phyloP scores from a whole-genome alignment of 2,329 filamentous ascomycete species.

The Venturia oleaginea region DNA sequence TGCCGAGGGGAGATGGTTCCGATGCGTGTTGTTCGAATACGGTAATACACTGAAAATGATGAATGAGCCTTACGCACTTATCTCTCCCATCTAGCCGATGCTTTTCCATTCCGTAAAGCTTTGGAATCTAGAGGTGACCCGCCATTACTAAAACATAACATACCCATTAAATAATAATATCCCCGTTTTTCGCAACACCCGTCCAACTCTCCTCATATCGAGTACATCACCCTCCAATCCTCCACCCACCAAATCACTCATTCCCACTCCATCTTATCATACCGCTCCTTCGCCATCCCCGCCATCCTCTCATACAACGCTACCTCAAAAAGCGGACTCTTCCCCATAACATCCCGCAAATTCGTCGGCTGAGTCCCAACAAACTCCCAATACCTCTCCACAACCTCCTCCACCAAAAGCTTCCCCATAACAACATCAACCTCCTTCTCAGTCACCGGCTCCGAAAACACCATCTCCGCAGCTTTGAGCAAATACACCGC shows the following conservation, averaged over 20 bases:
- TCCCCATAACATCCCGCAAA: not conserved
- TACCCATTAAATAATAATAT: too few species aligned
- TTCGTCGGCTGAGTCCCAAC: not conserved
- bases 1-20: too few species aligned
- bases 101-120: too few species aligned
- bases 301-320: not conserved
- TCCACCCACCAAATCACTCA: not conserved
- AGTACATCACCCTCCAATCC: not conserved
- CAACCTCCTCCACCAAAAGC: not conserved
- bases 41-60: too few species aligned
- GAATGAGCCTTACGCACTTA: too few species aligned
- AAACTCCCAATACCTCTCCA: not conserved
- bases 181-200: too few species aligned
- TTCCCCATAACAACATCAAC: not conserved
- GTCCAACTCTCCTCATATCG: too few species aligned
- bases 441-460: not conserved
- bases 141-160: too few species aligned
- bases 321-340: not conserved
- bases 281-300: not conserved
- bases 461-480: not conserved
- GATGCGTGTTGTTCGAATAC: too few species aligned
- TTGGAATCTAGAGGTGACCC: too few species aligned
- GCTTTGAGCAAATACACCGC: not conserved
- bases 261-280: not conserved
- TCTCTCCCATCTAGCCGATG: too few species aligned